Percentiles rank a stretch among this genome's conserved stretches.
Conservation (phyloP, 306 rosid genomes). For the Benincasa hispida region DNA sequence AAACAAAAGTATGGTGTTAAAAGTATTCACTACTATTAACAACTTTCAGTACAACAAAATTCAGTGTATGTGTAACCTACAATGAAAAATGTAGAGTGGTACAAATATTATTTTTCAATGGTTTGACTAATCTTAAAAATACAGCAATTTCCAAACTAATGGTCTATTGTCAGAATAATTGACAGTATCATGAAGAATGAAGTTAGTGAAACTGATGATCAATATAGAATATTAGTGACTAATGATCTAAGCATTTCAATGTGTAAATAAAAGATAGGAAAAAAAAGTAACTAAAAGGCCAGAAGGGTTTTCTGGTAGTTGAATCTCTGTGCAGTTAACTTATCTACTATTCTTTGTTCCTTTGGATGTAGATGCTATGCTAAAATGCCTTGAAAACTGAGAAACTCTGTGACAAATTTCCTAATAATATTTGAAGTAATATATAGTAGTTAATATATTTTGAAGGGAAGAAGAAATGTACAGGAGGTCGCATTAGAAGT, state of each 20-base stretch:
- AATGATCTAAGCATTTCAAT: neutral
- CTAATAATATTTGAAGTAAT: constrained; percentile 10
- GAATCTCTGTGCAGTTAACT: neutral
- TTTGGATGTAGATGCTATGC: neutral
- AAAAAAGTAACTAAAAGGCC: neutral
- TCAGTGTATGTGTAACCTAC: neutral
- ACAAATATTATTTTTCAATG: neutral
- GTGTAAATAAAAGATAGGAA: neutral
- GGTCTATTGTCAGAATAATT: neutral
- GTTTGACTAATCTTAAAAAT: neutral
- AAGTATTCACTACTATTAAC: neutral
- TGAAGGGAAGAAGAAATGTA: constrained; percentile 22
- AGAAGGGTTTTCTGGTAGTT: neutral
- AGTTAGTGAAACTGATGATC: neutral
- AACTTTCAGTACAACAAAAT: neutral
- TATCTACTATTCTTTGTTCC: neutral
- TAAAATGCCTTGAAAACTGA: neutral
- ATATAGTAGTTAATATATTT: neutral
- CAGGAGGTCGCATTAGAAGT: constrained; percentile 49
- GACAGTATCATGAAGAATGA: neutral
- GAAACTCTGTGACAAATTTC: constrained; percentile 4
- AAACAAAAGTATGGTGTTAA: neutral
- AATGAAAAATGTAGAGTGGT: neutral
- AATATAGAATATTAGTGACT: neutral
- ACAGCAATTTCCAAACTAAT: neutral